Evolutionary conservation across 345 rosid species (phyloP).

Genomic region (Noccaea caerulescens): DNA sequence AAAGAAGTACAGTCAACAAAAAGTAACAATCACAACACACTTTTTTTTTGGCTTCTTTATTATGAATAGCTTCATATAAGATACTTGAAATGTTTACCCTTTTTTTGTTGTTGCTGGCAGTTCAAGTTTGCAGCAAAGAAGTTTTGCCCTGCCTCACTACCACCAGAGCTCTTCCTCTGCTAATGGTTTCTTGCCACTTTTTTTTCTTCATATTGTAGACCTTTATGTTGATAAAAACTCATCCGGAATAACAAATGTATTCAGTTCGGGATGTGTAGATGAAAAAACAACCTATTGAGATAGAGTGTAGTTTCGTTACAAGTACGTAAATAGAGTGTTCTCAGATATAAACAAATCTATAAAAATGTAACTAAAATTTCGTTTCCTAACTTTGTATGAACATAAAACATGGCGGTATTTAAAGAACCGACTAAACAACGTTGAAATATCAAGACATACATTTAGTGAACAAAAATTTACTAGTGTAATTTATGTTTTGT

Average conservation of each 20-base stretch:
- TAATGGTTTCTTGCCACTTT: conserved; percentile 10
- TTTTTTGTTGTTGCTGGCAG: conserved; percentile 43
- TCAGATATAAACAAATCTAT: neutral
- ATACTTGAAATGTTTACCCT: neutral
- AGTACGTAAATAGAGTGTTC: neutral
- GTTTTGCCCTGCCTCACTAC: conserved; percentile 70
- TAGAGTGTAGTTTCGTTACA: neutral
- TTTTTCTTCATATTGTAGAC: neutral
- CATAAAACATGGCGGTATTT: too few relatives aligned
- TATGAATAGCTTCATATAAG: neutral
- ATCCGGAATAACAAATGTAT: conserved; percentile 6
- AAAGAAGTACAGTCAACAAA: conserved; percentile 89
- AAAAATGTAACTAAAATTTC: too few relatives aligned
- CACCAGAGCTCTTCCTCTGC: conserved; percentile 64
- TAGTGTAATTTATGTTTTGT: too few relatives aligned
- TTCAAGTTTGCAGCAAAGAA: conserved; percentile 88
- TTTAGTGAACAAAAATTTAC: too few relatives aligned
- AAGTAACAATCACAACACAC: conserved; percentile 50
- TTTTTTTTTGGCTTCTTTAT: conserved; percentile 2
- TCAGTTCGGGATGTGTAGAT: conserved; percentile 14
- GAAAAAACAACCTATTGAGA: conserved; percentile 7
- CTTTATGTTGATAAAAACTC: conserved; percentile 16
- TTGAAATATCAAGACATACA: too few relatives aligned
- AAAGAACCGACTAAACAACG: too few relatives aligned
- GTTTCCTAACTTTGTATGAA: too few relatives aligned